Percentiles rank a stretch among this genome's conserved stretches.
These are phyloP conservation scores for Pyrrhoderma lamaoense DNA, from an alignment of 1,284 basidiomycete genomes.

Conservation along the genomic window DNA sequence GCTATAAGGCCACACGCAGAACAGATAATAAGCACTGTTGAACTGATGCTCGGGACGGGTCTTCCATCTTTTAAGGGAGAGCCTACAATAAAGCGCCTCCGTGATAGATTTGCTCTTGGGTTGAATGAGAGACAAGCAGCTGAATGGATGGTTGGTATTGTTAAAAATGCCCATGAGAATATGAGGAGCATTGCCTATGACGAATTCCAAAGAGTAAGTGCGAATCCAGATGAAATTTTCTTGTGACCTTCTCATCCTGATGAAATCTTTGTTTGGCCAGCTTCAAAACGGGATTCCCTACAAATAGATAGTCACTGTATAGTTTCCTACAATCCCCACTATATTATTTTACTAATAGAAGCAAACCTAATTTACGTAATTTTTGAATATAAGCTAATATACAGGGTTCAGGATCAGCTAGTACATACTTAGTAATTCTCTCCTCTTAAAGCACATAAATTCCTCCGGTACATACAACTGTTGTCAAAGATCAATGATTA, in stretches of 20 bases:
- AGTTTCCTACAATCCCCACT: no score
- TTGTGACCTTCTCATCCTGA: background rate
- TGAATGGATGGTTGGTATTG: slow-evolving; percentile 83
- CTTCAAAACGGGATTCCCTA: slow-evolving; percentile 53
- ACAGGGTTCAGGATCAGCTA: no score
- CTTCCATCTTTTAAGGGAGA: slow-evolving; percentile 97
- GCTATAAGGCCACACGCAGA: slow-evolving; percentile 88
- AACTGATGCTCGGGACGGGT: slow-evolving; percentile 92
- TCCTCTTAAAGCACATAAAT: no score
- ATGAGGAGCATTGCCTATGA: slow-evolving; percentile 88
- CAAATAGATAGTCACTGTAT: no score
- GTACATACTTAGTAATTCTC: no score
- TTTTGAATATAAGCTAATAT: no score
- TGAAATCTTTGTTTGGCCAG: slow-evolving; percentile 25
- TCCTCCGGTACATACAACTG: no score
- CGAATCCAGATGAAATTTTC: slow-evolving; percentile 2
- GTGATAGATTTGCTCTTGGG: slow-evolving; percentile 81
- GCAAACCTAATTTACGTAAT: no score
- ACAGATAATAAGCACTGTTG: slow-evolving; percentile 82
- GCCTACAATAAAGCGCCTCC: slow-evolving; percentile 78
- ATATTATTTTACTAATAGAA: no score
- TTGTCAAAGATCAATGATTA: no score
- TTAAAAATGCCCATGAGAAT: slow-evolving; percentile 94
- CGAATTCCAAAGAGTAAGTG: slow-evolving; percentile 76
- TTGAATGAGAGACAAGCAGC: slow-evolving; percentile 88